Percentiles rank a stretch among this genome's conserved stretches.
These are phyloP conservation scores for Acanthamoeba sp. DNA, from an alignment of 208 protist genomes.

Conservation along the genomic window DNA sequence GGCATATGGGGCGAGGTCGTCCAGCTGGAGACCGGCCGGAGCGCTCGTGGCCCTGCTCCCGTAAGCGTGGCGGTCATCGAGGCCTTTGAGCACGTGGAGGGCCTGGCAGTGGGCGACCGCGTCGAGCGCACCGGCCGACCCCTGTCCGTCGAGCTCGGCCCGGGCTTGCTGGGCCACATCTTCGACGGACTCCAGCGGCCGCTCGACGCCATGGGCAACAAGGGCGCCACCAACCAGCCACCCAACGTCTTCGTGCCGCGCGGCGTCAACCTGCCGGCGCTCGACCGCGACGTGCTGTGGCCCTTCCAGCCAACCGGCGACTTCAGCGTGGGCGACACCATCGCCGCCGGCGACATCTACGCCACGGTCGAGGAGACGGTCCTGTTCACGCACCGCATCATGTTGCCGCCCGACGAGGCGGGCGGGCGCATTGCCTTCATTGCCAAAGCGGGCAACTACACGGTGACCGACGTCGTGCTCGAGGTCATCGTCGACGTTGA, in stretches of 20 bases:
- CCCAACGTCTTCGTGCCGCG: slow-evolving; percentile 98
- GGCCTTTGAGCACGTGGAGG: slow-evolving; percentile 76
- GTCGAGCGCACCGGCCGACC: slow-evolving; percentile 99
- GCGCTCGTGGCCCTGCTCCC: background rate
- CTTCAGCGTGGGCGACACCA: slow-evolving; percentile 81
- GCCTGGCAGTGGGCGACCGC: slow-evolving; percentile 99
- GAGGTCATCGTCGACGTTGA: background rate
- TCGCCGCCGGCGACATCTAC: slow-evolving; percentile 85
- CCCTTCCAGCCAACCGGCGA: slow-evolving; percentile 93
- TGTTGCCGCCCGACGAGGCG: slow-evolving; percentile 81
- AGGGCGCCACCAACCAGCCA: slow-evolving; percentile 87
- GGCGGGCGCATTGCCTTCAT: slow-evolving; percentile 82
- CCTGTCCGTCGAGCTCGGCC: slow-evolving; percentile 99
- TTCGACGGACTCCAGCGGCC: slow-evolving; percentile 99
- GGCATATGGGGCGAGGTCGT: background rate
- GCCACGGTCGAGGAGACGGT: slow-evolving; percentile 83
- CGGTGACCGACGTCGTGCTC: slow-evolving; percentile 59
- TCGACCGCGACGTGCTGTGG: slow-evolving; percentile 97
- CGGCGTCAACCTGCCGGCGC: slow-evolving; percentile 96
- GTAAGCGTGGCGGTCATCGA: background rate
- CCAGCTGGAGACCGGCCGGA: background rate
- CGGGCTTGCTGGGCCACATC: slow-evolving; percentile 98
- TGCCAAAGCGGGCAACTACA: slow-evolving; percentile 80
- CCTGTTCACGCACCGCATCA: slow-evolving; percentile 83
- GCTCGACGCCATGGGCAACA: slow-evolving; percentile 94